A percentile compares a stretch with the other conserved stretches of the same genome.
phyloP scores from a whole-genome alignment of 441 rosid species.

The Macaranga tanarius region DNA sequence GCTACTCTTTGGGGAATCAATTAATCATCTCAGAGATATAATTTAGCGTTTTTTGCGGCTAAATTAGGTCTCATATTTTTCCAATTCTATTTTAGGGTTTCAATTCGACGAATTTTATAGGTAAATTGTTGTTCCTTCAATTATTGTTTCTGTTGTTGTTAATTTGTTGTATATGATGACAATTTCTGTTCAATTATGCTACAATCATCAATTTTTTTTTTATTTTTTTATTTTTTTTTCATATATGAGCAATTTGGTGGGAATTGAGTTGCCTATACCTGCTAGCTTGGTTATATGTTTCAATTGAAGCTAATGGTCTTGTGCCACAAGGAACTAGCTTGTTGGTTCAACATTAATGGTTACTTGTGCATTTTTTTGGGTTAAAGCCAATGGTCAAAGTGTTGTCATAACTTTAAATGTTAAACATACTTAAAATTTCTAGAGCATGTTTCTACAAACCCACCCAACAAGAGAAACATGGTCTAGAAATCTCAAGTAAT shows the following conservation, averaged over 20 bases:
- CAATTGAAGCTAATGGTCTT: not conserved
- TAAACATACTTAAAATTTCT: not conserved
- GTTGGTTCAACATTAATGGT: not conserved
- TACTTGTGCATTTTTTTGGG: not conserved
- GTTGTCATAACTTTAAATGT: not conserved
- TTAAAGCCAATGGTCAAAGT: not conserved
- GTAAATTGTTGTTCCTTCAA: slow-evolving; percentile 20
- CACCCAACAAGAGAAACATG: too few relatives aligned
- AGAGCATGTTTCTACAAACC: not conserved
- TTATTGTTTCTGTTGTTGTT: not conserved
- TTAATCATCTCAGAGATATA: not conserved
- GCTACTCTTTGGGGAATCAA: slow-evolving; percentile 5
- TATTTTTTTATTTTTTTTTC: too few relatives aligned
- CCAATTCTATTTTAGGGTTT: slow-evolving; percentile 1
- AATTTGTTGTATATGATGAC: not conserved
- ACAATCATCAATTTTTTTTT: not conserved
- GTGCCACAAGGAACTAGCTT: not conserved
- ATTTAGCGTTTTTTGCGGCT: not conserved
- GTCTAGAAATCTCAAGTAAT: too few relatives aligned
- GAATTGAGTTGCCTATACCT: not conserved
- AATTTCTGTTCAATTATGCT: not conserved
- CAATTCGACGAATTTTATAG: slow-evolving; percentile 24
- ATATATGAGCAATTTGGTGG: not conserved
- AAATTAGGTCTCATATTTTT: slow-evolving; percentile 9
- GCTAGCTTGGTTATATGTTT: not conserved